These are phyloP conservation scores for Baorangia bicolor DNA, from an alignment of 768 basidiomycete species.

Conservation along the genomic window DNA sequence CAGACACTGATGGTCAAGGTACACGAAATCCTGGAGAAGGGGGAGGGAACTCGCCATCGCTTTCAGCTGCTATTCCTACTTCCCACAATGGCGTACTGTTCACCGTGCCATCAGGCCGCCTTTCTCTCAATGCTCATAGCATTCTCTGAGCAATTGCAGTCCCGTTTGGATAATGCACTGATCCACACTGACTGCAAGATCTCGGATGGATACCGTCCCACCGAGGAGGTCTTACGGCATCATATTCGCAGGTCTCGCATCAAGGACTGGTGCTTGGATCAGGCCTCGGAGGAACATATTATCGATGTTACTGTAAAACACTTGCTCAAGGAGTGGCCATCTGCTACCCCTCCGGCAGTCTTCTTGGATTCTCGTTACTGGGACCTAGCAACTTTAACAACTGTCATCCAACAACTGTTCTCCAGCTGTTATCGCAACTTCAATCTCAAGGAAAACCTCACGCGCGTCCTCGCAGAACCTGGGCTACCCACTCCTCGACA, in stretches of 20 bases:
- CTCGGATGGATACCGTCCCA: slow-evolving; percentile 10
- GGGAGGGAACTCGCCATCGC: too few species aligned
- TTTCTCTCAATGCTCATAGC: too few species aligned
- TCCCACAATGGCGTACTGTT: too few species aligned
- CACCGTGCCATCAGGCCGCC: too few species aligned
- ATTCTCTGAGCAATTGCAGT: slow-evolving; percentile 17
- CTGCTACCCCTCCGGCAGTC: background rate
- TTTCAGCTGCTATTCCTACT: too few species aligned
- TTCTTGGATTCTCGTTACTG: background rate
- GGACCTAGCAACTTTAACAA: background rate
- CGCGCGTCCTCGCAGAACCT: too few species aligned
- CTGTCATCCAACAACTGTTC: slow-evolving; percentile 4
- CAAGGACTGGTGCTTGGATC: too few species aligned
- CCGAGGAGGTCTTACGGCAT: background rate
- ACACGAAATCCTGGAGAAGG: too few species aligned
- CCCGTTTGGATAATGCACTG: background rate
- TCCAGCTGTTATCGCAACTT: slow-evolving; percentile 12
- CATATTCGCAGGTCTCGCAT: background rate
- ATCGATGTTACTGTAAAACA: background rate
- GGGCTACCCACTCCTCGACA: too few species aligned
- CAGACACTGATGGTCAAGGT: background rate
- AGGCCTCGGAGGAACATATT: too few species aligned
- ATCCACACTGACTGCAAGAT: slow-evolving; percentile 5
- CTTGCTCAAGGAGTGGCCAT: slow-evolving; percentile 21
- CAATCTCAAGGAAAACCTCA: too few species aligned